These are phyloP conservation scores for Neocatenulostroma microsporum DNA, from an alignment of 2,329 filamentous ascomycete genomes.

Conservation along the genomic window DNA sequence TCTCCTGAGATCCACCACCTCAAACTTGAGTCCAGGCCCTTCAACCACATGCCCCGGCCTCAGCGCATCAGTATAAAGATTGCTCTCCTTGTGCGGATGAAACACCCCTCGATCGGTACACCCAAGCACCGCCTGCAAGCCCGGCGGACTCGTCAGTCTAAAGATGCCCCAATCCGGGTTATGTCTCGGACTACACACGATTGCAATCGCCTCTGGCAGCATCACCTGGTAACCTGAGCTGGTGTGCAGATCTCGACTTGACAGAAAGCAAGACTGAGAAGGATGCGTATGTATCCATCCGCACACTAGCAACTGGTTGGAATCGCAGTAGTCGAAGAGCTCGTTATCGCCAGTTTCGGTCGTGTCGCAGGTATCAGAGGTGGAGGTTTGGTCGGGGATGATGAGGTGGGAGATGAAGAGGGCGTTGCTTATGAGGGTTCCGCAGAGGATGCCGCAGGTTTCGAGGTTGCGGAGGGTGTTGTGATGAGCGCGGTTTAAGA, in stretches of 20 bases:
- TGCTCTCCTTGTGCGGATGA: slow-evolving; percentile 63
- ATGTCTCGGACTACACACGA: slow-evolving; percentile 85
- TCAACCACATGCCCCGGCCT: slow-evolving; percentile 53
- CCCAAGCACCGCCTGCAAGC: slow-evolving; percentile 71
- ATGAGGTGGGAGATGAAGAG: slow-evolving; percentile 83
- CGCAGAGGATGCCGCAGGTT: slow-evolving; percentile 91
- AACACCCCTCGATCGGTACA: slow-evolving; percentile 76
- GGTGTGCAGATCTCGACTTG: slow-evolving; percentile 85
- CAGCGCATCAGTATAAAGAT: slow-evolving; percentile 69
- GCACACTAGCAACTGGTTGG: slow-evolving; percentile 72
- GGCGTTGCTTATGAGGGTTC: slow-evolving; percentile 83
- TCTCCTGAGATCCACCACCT: slow-evolving; percentile 56
- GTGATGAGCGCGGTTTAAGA: slow-evolving; percentile 62
- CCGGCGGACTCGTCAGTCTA: slow-evolving; percentile 85
- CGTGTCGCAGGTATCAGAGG: slow-evolving; percentile 90
- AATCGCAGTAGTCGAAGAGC: slow-evolving; percentile 83
- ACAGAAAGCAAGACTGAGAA: slow-evolving; percentile 96
- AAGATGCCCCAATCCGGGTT: slow-evolving; percentile 79
- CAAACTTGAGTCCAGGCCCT: slow-evolving; percentile 50
- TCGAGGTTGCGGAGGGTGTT: slow-evolving; percentile 82
- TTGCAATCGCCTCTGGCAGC: slow-evolving; percentile 92
- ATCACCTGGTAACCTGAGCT: slow-evolving; percentile 92
- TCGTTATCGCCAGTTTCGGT: slow-evolving; percentile 63
- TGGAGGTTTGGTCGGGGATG: slow-evolving; percentile 84
- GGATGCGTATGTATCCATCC: slow-evolving; percentile 99